These are phyloP conservation scores for Tetrapisispora phaffii DNA, from an alignment of 805 yeast genomes.

Conservation along the genomic window DNA sequence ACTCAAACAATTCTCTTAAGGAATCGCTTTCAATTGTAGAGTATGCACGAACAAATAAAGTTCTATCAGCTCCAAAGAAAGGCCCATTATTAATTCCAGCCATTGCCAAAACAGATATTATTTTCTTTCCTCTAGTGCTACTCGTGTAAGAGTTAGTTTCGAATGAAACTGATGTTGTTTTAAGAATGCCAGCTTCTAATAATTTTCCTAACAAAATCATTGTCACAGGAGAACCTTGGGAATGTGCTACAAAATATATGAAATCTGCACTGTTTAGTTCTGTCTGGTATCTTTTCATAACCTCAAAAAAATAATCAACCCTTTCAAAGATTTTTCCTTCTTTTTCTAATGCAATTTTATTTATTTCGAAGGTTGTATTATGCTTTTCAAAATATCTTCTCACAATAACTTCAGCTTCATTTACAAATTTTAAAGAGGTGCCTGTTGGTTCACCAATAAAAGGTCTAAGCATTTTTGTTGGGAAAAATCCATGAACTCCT, in stretches of 20 bases:
- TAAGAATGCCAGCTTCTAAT: constrained; percentile 46
- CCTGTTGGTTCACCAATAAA: constrained; percentile 94
- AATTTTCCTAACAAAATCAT: constrained; percentile 66
- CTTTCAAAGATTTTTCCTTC: constrained; percentile 87
- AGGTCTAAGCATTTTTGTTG: constrained; percentile 74
- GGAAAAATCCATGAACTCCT: constrained; percentile 96
- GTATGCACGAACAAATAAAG: constrained; percentile 74
- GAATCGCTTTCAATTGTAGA: constrained; percentile 86
- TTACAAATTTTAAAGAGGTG: constrained; percentile 81
- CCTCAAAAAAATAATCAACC: constrained; percentile 67
- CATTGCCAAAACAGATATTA: constrained; percentile 77
- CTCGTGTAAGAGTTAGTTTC: constrained; percentile 8
- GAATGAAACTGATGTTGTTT: constrained; percentile 25
- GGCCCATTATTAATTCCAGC: constrained; percentile 96
- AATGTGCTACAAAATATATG: constrained; percentile 86
- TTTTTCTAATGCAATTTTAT: constrained; percentile 85
- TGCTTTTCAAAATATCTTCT: constrained; percentile 49
- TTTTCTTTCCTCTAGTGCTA: constrained; percentile 24
- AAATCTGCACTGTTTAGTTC: constrained; percentile 60
- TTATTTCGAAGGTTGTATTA: constrained; percentile 44
- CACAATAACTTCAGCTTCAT: constrained; percentile 77
- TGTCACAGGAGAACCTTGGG: constrained; percentile 93
- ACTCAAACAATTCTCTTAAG: constrained; percentile 74
- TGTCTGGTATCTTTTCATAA: constrained; percentile 55
- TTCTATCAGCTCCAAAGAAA: constrained; percentile 82